phyloP scores from a whole-genome alignment of 805 yeast genomes.

The Wilhelminamyces savonicus region DNA sequence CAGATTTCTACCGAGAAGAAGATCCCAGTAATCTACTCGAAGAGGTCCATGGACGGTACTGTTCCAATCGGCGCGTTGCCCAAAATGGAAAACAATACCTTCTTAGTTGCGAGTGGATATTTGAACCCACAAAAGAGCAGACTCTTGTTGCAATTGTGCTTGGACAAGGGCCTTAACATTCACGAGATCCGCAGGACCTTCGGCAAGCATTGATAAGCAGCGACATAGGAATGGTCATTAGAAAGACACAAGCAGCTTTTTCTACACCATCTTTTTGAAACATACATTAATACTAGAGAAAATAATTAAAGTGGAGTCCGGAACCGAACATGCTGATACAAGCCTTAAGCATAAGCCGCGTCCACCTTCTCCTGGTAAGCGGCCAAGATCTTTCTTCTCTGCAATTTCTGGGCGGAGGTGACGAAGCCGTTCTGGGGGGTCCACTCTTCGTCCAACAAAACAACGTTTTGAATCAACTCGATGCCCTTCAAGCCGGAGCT shows the following conservation, averaged over 20 bases:
- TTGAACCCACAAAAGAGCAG: conserved; percentile 62
- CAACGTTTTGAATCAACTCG: conserved; percentile 76
- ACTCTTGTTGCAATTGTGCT: conserved; percentile 50
- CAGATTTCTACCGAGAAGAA: conserved; percentile 30
- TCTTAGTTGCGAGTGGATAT: conserved; percentile 52
- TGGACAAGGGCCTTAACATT: conserved; percentile 33
- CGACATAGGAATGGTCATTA: too few relatives aligned
- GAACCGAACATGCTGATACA: background rate
- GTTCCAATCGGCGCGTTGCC: conserved; percentile 50
- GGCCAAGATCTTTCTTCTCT: conserved; percentile 80
- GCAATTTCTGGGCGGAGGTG: conserved; percentile 93
- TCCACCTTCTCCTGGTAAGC: conserved; percentile 66
- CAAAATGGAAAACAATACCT: conserved; percentile 22
- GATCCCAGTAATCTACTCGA: conserved; percentile 57
- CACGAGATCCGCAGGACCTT: conserved; percentile 40
- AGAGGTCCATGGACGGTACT: conserved; percentile 67
- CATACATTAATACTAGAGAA: too few relatives aligned
- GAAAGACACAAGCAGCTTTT: too few relatives aligned
- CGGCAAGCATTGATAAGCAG: too few relatives aligned
- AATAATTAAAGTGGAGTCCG: background rate
- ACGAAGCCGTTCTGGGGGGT: conserved; percentile 94
- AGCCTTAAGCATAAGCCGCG: conserved; percentile 40
- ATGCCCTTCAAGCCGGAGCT: conserved; percentile 78
- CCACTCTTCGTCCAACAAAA: conserved; percentile 87
- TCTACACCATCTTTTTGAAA: too few relatives aligned